Evolutionary conservation across 495 filamentous ascomycete genomes (phyloP), one percentile per base, ranked within the genome.

Genomic region (Astrothelium macrocarpum): DNA sequence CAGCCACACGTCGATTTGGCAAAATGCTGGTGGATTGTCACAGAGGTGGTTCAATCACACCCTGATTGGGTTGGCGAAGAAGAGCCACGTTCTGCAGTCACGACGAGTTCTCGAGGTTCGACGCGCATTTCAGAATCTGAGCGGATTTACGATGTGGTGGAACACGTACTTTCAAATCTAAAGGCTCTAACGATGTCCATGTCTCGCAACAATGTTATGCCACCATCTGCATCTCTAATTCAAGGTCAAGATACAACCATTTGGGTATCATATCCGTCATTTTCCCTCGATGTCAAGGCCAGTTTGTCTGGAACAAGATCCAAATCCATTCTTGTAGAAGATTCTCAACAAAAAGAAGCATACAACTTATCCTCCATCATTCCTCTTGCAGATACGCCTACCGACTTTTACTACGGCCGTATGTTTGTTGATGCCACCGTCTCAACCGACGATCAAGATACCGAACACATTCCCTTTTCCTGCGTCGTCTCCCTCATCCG

Each of bases 21-120:
- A 1, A 96, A 95, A 71, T 80, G 84, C 0, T 86, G 88, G 70
- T 96, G 91, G 91, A 84, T 95, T 29, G 74, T 84, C 56, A 83
- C 86, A 60, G 81, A 85, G 2, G 80, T 90, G 68, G 49, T 56
- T 28, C 49, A 26, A 10, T 56, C 25, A 29, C 78, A 80, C 68
- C 81, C 78, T 26, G 84, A 86, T 29, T 56, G 49, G 49, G 49
- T 56, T 2, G 49, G 49, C 29, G 49, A 56, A 20, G 49, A 56
- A 29, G 49, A 56, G 29, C 49, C 49, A 16, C 20, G 49, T 5
- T 56, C 49, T 56, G 49, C 49, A 16, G 49, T 56, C 49, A 56
- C 49, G 23, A 56, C 49, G 2, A 56, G 49, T 25, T 56, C 49
- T 29, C 49, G 49, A 28, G 81, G 62, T 64, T 82, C 23, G 75